These are phyloP conservation scores for Mycena capillaripes DNA, from an alignment of 768 basidiomycete genomes.

Conservation along the genomic window DNA sequence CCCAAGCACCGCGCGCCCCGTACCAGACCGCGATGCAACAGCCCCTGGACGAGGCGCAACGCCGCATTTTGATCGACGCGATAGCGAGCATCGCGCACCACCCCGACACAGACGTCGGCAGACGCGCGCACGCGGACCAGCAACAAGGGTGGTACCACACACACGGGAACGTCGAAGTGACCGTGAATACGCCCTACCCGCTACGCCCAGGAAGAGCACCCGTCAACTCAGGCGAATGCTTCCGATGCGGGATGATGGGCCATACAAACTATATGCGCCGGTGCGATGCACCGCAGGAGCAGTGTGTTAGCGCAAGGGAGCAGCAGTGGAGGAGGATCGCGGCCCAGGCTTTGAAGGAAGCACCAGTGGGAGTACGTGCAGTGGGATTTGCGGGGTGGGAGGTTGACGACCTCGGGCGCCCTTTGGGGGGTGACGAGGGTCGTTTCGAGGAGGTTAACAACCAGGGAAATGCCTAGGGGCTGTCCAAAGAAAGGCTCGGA, in stretches of 20 bases:
- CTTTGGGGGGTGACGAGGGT: neutral
- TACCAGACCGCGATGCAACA: too few relatives aligned
- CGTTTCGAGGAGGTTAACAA: too few relatives aligned
- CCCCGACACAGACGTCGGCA: neutral
- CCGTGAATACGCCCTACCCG: slow-evolving; percentile 22
- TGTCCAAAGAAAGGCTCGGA: too few relatives aligned
- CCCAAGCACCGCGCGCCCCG: too few relatives aligned
- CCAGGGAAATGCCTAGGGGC: too few relatives aligned
- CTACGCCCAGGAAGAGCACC: slow-evolving; percentile 22
- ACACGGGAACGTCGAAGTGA: slow-evolving; percentile 1
- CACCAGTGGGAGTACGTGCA: neutral
- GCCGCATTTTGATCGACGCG: too few relatives aligned
- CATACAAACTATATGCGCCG: neutral
- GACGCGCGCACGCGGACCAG: slow-evolving; percentile 1
- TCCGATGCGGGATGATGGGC: neutral
- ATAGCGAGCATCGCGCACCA: neutral
- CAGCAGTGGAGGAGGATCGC: slow-evolving; percentile 15
- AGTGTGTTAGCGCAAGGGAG: neutral
- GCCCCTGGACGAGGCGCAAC: too few relatives aligned
- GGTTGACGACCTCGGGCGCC: neutral
- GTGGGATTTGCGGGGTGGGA: neutral
- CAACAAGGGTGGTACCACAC: slow-evolving; percentile 17
- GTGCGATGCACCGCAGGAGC: neutral
- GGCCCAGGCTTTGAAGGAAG: slow-evolving; percentile 11
- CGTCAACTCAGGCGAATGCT: slow-evolving; percentile 29